Evolutionary conservation across 257 asterid species (phyloP), one percentile per base, ranked within the genome.

Genomic region (Solanum dulcamara): DNA sequence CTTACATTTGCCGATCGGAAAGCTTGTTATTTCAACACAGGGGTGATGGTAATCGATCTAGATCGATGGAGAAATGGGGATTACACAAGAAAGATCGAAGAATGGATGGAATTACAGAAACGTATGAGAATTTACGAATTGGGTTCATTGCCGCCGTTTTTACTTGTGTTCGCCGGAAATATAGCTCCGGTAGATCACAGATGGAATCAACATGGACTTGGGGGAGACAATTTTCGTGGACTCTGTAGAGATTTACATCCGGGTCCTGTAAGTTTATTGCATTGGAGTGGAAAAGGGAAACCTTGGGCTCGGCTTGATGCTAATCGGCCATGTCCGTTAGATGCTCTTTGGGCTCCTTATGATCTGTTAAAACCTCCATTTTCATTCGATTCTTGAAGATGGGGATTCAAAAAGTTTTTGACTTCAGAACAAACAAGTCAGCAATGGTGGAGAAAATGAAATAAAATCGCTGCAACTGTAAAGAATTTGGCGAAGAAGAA

Each of bases 271-370:
- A 96, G 99, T 84, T 85, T 96, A 38, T 80, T 96, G 83, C 99
- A 96, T 83, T 96, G 99, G 99, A 96, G 99, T 83, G 99, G 99
- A 10, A 96, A 96, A 88, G 99, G 99, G 68, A 96, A 96, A 88
- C 99, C 99, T 1, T 96, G 99, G 99, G 99, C 90, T 1, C 85
- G 99, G 84, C 94, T 96, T 3, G 99, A 96, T 35, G 96, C 98
- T 0, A 89, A 90, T 74, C 70, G 98, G 70, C 98, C 99, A 1
- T 96, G 99, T 75, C 98, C 99, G 0, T 86, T 96, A 85, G 99
- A 96, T 86, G 98, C 98, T 24, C 91, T 96, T 0, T 96, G 99
- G 99, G 98, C 98, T 22, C 99, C 98, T 13, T 96, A 96, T 84
- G 99, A 96, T 93, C 94, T 96, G 11, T 85, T 94, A 20, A 94